Base-by-base conservation (phyloP, 2,329 filamentous ascomycete species). In the Zymoseptoria tritici region DNA sequence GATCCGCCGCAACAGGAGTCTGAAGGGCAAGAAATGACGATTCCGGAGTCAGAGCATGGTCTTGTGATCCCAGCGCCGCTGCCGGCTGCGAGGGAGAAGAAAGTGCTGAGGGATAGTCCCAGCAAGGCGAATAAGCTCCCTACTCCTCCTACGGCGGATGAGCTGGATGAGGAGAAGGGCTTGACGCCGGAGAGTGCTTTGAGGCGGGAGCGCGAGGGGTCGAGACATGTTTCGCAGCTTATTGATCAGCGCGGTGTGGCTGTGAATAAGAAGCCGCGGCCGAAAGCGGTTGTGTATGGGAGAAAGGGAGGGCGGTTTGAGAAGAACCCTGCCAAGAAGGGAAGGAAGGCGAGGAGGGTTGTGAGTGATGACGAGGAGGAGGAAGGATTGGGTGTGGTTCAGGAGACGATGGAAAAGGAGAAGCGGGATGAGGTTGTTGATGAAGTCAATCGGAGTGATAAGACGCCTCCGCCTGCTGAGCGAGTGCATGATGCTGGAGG, bases 131-230 rank as follows among this genome's bases (percentile, higher is more conserved):
- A 70, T 49, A 64, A 69, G 59, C 58, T 63, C 19, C 64, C 60
- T 5, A 21, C 49, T 5, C 56, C 66, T 16, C 55, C 64, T 7
- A 49, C 62, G 8, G 55, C 60, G 9, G 58, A 54, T 8, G 60
- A 62, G n/a, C 16, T 64, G 54, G 56, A 65, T 52, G 52, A 67
- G 63, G 54, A 59, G 29, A 21, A 46, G 9, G 51, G 57, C n/a
- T 13, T 36, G 31, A 59, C 64, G 54, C 58, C 68, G 62, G 62
- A 68, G 51, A 69, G 68, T 58, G 60, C 66, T 36, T 69, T 67
- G 49, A 64, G 66, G 56, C 71, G 69, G 16, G 76, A 77, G 59
- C 55, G 71, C 50, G 68, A 71, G 49, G 74, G 74, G 20, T 70
- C 71, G 20, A 62, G 66, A 57, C 71, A 74, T 49, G 73, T 71